Base-by-base conservation (phyloP, 179 eudicot species). In the Spinacia oleracea region DNA sequence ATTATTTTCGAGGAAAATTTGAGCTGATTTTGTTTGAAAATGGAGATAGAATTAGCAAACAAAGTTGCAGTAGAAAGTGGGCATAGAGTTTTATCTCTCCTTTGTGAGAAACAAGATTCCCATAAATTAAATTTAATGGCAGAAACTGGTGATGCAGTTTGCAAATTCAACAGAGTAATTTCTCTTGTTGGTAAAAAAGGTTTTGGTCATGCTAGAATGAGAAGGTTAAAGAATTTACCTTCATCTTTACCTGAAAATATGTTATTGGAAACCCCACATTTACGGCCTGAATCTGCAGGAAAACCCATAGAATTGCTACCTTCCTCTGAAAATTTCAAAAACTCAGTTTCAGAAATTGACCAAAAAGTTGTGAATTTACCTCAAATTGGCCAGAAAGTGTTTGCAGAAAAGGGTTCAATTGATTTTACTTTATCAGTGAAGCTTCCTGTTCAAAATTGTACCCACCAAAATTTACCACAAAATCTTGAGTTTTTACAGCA, bases 21-120 rank as follows among this genome's bases (percentile, higher is more conserved):
- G 2, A 31, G 60, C 23, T 34, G 79, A 31, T 51, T 71, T 83
- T 58, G 71, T 67, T 20, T 42, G 20, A 56, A 80, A 81, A 86
- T 82, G 89, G 87, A 84, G 79, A 88, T 89, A 77, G 97, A 92
- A 85, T 78, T 78, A 85, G 98, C 92, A 58, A 90, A 91, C 79
- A 91, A 83, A 84, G 89, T 86, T 32, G 97, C 97, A 25, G 87
- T 94, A 67, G 96, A 92, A 67, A 88, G 96, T 82, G 82, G 92
- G 64, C 85, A 91, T 77, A 90, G 88, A 71, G 90, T 89, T 23
- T 38, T 94, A 42, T 79, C 64, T 76, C 83, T 92, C 10, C 55
- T 90, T 34, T 75, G 82, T 76, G 88, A 91, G 51, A 86, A 88
- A 64, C 82, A 86, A 72, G 86, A 85, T 55, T 74, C 79, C 83